Evolutionary conservation across 2,329 filamentous ascomycete species (phyloP).

Genomic region (Ophiostoma sp.): DNA sequence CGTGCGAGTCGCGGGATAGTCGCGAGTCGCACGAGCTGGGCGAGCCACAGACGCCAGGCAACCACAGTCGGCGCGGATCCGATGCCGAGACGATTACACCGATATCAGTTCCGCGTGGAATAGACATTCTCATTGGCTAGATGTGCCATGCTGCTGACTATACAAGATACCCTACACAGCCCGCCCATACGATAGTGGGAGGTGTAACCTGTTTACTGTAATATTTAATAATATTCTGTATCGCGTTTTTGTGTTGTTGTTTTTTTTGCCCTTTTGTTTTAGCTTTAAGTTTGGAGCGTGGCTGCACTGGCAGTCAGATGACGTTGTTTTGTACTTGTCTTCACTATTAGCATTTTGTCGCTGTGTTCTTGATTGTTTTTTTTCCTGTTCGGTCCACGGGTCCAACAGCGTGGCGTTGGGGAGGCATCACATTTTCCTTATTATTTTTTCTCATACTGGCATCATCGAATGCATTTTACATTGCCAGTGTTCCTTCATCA

Average conservation of each 20-base stretch:
- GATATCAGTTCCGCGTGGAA: slow-evolving; percentile 38
- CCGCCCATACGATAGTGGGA: background rate
- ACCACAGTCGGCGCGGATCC: slow-evolving; percentile 18
- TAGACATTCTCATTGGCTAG: slow-evolving; percentile 37
- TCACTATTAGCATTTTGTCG: background rate
- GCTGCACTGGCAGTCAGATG: background rate
- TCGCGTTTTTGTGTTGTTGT: background rate
- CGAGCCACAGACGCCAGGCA: slow-evolving; percentile 15
- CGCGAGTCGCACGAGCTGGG: background rate
- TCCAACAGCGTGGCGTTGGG: background rate
- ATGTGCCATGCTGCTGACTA: too few species aligned
- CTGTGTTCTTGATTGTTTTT: background rate
- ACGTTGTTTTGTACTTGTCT: background rate
- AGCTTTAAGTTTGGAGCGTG: background rate
- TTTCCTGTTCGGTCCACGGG: background rate
- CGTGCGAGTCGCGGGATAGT: background rate
- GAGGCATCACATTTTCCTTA: background rate
- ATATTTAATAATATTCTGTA: background rate
- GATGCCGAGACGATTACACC: slow-evolving; percentile 40
- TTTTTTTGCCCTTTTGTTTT: background rate
- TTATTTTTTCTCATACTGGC: background rate
- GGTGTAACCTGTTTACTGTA: background rate
- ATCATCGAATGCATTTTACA: background rate
- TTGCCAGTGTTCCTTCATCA: slow-evolving; percentile 4
- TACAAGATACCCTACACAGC: background rate